Conservation (phyloP, 768 basidiomycete species). For the Pulveroboletus sp. region DNA sequence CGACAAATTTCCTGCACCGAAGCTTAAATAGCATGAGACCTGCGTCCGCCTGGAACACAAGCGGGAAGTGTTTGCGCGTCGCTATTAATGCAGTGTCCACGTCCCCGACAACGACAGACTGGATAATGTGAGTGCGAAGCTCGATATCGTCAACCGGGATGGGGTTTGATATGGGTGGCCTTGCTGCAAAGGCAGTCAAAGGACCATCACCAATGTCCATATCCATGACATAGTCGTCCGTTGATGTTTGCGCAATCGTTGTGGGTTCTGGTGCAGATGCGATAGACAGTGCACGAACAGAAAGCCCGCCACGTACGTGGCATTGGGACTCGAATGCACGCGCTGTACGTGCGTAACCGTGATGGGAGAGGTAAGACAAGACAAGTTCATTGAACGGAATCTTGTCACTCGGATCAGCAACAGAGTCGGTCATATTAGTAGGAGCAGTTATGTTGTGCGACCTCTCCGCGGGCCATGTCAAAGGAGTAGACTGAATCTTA, state of each 20-base stretch:
- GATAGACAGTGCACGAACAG: slow-evolving; percentile 4
- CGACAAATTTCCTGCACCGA: slow-evolving; percentile 81
- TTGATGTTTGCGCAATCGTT: slow-evolving; percentile 6
- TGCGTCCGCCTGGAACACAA: slow-evolving; percentile 60
- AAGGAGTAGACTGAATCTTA: slow-evolving; percentile 53
- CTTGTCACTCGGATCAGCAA: slow-evolving; percentile 48
- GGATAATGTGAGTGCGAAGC: slow-evolving; percentile 64
- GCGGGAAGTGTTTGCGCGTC: slow-evolving; percentile 52
- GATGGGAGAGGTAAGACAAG: slow-evolving; percentile 74
- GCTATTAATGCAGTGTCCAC: slow-evolving; percentile 63
- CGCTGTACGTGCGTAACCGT: slow-evolving; percentile 74
- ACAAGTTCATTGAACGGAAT: slow-evolving; percentile 68
- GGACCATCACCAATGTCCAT: slow-evolving; percentile 36
- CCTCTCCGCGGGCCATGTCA: slow-evolving; percentile 40
- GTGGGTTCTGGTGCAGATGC: slow-evolving; percentile 1
- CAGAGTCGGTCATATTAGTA: slow-evolving; percentile 1
- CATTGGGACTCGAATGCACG: slow-evolving; percentile 59
- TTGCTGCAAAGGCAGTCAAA: slow-evolving; percentile 7
- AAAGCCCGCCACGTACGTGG: slow-evolving; percentile 22
- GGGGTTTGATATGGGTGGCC: slow-evolving; percentile 6
- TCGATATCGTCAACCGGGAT: slow-evolving; percentile 52
- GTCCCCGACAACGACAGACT: slow-evolving; percentile 63
- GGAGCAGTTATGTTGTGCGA: slow-evolving; percentile 5
- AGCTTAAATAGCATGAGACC: slow-evolving; percentile 77
- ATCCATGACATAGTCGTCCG: slow-evolving; percentile 43